Conservation (phyloP, 176 grass and related monocot genomes). For the Microstegium vimineum region DNA sequence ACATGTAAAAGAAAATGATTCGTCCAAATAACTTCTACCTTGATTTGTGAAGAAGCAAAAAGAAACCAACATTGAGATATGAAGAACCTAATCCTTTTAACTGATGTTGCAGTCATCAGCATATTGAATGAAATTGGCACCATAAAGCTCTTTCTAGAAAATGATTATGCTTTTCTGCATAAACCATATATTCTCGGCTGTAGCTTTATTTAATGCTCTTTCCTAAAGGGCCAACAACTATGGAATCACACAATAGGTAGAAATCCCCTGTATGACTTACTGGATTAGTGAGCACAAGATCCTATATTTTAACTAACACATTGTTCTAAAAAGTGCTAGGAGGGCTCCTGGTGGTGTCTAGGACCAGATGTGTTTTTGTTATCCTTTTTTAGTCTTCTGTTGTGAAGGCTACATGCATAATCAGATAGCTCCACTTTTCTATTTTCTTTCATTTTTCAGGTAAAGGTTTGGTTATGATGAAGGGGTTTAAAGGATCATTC, state of each 20-base stretch:
- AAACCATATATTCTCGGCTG: neutral
- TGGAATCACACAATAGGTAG: neutral
- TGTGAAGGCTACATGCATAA: neutral
- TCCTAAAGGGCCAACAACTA: neutral
- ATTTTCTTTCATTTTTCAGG: slow-evolving; percentile 38
- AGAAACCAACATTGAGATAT: neutral
- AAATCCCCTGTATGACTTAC: neutral
- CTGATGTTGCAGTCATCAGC: neutral
- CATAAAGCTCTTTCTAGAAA: neutral
- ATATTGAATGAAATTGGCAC: neutral
- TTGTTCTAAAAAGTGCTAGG: neutral
- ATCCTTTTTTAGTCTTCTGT: neutral
- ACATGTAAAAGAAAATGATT: neutral
- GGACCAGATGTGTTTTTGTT: neutral
- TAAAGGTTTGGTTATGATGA: slow-evolving; percentile 60
- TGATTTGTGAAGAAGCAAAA: slow-evolving; percentile 11
- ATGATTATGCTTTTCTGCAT: neutral
- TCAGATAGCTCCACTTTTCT: neutral
- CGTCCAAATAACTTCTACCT: neutral
- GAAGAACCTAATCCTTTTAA: neutral
- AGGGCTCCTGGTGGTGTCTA: neutral
- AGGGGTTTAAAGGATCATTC: slow-evolving; percentile 71
- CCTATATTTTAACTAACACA: neutral
- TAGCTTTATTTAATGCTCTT: neutral
- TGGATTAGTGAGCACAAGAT: neutral